Percentiles rank a stretch among this genome's conserved stretches.
These are phyloP conservation scores for Cubamyces sp. DNA, from an alignment of 768 basidiomycete genomes.

Conservation along the genomic window DNA sequence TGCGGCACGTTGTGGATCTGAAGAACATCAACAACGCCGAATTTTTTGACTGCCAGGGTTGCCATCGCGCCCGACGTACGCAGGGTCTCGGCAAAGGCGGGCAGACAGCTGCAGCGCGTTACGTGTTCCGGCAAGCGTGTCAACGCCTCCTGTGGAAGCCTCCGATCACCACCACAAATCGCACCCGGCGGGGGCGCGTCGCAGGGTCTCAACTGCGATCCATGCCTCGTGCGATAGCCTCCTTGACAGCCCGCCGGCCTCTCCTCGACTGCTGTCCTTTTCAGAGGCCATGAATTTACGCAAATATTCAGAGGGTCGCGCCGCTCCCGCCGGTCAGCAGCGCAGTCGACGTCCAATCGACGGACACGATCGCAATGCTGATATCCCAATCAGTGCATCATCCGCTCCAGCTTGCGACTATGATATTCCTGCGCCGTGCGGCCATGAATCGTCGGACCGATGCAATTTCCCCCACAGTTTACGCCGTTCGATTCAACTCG, in stretches of 20 bases:
- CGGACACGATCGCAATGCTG: neutral
- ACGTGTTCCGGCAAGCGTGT: neutral
- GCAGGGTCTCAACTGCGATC: too few relatives aligned
- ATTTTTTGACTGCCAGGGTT: neutral
- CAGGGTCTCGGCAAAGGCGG: conserved; percentile 6
- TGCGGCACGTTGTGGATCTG: too few relatives aligned
- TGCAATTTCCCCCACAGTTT: neutral
- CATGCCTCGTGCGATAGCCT: too few relatives aligned
- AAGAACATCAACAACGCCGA: neutral
- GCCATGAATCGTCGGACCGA: neutral
- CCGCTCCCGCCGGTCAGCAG: too few relatives aligned
- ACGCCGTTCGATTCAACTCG: conserved; percentile 9
- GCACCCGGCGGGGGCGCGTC: neutral
- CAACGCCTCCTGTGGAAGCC: neutral
- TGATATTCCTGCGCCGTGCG: neutral
- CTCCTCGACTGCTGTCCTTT: too few relatives aligned
- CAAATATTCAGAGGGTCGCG: too few relatives aligned
- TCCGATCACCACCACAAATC: neutral
- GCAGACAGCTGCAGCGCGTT: neutral
- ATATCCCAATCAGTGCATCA: neutral
- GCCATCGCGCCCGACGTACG: neutral
- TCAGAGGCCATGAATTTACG: too few relatives aligned
- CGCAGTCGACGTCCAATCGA: too few relatives aligned
- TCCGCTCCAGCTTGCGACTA: neutral
- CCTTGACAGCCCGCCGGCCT: too few relatives aligned